Evolutionary conservation across 108 stramenopile species (phyloP).

Genomic region (Conticribra guillardii): DNA sequence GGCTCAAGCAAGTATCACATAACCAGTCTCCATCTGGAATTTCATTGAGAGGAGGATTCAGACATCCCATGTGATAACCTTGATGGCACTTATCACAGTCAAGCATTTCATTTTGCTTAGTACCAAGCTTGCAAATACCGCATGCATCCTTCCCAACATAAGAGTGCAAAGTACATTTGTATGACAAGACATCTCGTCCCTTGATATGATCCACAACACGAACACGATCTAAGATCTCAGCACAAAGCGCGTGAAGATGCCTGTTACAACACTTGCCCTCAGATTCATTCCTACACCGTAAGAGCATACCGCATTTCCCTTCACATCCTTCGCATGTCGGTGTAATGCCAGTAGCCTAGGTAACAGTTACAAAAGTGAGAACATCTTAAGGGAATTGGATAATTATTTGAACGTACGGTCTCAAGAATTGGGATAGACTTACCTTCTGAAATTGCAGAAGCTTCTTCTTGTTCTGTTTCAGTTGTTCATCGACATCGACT

Average conservation of each 20-base stretch:
- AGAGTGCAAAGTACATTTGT: conserved; percentile 1
- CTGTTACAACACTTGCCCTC: not conserved
- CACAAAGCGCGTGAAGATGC: conserved; percentile 2
- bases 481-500: not conserved
- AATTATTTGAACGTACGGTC: too few species aligned
- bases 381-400: too few species aligned
- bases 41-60: conserved; percentile 33
- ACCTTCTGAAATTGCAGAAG: not conserved
- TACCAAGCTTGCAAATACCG: not conserved
- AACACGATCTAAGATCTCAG: not conserved
- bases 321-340: not conserved
- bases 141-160: not conserved
- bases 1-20: conserved; percentile 12
- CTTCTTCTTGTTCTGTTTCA: conserved; percentile 1
- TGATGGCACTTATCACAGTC: conserved; percentile 56
- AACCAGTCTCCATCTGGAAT: conserved; percentile 56
- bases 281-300: not conserved
- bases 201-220: not conserved
- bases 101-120: conserved; percentile 3
- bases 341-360: not conserved
- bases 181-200: not conserved
- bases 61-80: conserved; percentile 47
- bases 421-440: too few species aligned
- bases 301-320: not conserved
- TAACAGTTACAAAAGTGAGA: not conserved